phyloP scores from a whole-genome alignment of 2,329 filamentous ascomycete species.

The Sporothrix sp. region DNA sequence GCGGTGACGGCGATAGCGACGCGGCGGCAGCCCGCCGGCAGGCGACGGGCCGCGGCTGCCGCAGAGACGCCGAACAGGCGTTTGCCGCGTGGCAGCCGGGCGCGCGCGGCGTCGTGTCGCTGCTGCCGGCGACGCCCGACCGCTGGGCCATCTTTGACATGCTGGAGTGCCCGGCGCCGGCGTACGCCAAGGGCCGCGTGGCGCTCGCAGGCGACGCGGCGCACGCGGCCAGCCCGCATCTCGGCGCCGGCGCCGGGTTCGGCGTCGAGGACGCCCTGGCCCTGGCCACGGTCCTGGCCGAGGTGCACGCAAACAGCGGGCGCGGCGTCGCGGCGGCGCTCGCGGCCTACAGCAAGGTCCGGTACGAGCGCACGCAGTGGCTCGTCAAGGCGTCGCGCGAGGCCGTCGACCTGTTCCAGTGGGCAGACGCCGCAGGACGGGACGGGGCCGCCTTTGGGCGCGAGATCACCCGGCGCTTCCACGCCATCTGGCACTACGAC shows the following conservation, averaged over 20 bases:
- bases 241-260: constrained; percentile 46
- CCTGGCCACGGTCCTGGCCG: constrained; percentile 29
- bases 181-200: constrained; percentile 33
- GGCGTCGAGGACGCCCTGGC: constrained; percentile 46
- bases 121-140: constrained; percentile 40
- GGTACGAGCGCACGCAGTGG: constrained; percentile 34
- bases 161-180: constrained; percentile 34
- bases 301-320: background rate
- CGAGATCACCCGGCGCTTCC: constrained; percentile 29
- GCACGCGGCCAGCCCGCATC: constrained; percentile 45
- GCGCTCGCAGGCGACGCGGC: constrained; percentile 48
- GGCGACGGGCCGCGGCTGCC: constrained; percentile 28
- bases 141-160: constrained; percentile 49
- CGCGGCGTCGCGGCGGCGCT: constrained; percentile 25
- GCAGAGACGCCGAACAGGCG: constrained; percentile 31
- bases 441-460: constrained; percentile 28
- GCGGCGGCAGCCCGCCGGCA: constrained; percentile 23
- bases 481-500: constrained; percentile 31
- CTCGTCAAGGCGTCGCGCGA: constrained; percentile 32
- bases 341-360: constrained; percentile 27
- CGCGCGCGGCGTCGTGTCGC: constrained; percentile 27
- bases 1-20: too few species aligned
- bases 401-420: constrained; percentile 32
- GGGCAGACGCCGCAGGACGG: constrained; percentile 23
- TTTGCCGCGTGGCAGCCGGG: constrained; percentile 33